Evolutionary conservation across 106 monocot genomes (phyloP).

Genomic region (Acorus calamus): DNA sequence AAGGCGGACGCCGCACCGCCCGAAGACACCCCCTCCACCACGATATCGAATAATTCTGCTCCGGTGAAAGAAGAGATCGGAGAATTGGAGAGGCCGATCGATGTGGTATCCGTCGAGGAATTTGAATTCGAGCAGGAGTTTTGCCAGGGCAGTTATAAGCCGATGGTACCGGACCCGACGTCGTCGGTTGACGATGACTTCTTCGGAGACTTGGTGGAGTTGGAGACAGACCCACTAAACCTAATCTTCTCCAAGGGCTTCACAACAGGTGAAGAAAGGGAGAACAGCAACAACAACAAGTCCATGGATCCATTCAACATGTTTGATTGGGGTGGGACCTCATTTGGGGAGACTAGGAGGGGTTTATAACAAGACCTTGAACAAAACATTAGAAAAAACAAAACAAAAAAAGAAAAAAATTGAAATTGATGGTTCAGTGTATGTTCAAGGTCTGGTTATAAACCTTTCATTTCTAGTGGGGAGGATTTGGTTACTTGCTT

Average conservation of each 20-base stretch:
- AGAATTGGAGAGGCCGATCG: slow-evolving; percentile 8
- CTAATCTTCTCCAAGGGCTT: slow-evolving; percentile 38
- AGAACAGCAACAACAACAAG: slow-evolving; percentile 12
- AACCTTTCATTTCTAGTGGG: slow-evolving; percentile 3
- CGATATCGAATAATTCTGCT: neutral
- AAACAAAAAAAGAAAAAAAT: neutral
- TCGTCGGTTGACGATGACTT: slow-evolving; percentile 26
- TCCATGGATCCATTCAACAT: slow-evolving; percentile 29
- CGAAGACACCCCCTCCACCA: neutral
- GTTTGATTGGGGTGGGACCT: slow-evolving; percentile 35
- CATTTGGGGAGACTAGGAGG: slow-evolving; percentile 22
- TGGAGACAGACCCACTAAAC: slow-evolving; percentile 42
- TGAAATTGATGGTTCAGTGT: neutral
- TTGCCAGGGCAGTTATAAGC: slow-evolving; percentile 18
- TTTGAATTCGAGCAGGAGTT: slow-evolving; percentile 16
- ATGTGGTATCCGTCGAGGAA: neutral
- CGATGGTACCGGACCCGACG: slow-evolving; percentile 32
- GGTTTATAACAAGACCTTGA: slow-evolving; percentile 26
- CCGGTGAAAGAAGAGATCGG: slow-evolving; percentile 13
- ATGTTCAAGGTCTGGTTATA: slow-evolving; percentile 20
- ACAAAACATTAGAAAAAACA: neutral
- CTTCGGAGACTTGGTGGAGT: slow-evolving; percentile 45
- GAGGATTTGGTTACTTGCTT: neutral
- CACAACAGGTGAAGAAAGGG: slow-evolving; percentile 12
- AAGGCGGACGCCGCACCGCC: neutral